Percentiles rank a stretch among this genome's conserved stretches.
Conservation (phyloP, 257 asterid genomes). For the Solanum appendiculatum region DNA sequence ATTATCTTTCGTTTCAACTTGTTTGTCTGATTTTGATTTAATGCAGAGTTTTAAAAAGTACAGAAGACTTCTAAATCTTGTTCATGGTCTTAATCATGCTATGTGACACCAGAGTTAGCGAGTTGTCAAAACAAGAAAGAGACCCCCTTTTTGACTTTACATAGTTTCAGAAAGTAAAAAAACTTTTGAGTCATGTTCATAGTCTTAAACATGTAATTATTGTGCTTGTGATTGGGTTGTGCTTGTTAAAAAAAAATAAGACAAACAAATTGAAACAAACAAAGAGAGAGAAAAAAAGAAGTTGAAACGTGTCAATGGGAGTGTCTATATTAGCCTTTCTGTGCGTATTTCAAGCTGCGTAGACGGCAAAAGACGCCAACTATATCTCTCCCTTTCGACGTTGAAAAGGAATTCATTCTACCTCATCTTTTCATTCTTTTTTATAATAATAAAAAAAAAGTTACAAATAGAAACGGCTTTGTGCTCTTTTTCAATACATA, state of each 20-base stretch:
- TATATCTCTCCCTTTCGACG: slow-evolving; percentile 24
- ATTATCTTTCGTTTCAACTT: background rate
- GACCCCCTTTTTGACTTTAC: background rate
- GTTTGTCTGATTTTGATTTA: background rate
- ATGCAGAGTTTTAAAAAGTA: background rate
- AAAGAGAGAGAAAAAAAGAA: background rate
- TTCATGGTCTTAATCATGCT: background rate
- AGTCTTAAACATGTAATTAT: background rate
- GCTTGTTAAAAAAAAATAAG: background rate
- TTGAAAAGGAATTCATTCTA: slow-evolving; percentile 20
- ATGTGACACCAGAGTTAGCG: background rate
- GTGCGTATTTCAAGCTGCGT: slow-evolving; percentile 51
- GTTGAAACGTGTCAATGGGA: slow-evolving; percentile 29
- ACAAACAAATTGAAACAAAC: rapidly evolving
- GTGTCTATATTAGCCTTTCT: slow-evolving; percentile 5
- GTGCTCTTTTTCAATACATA: background rate
- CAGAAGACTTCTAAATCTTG: background rate
- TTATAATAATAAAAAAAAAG: background rate
- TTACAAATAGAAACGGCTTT: slow-evolving; percentile 16
- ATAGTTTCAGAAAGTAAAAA: background rate
- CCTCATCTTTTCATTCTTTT: slow-evolving; percentile 17
- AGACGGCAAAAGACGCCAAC: slow-evolving; percentile 46
- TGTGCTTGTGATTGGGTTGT: too few species aligned
- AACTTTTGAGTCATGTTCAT: background rate
- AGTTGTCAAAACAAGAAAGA: background rate